Conservation (phyloP, 306 rosid genomes). For the Lathyrus oleraceus region DNA sequence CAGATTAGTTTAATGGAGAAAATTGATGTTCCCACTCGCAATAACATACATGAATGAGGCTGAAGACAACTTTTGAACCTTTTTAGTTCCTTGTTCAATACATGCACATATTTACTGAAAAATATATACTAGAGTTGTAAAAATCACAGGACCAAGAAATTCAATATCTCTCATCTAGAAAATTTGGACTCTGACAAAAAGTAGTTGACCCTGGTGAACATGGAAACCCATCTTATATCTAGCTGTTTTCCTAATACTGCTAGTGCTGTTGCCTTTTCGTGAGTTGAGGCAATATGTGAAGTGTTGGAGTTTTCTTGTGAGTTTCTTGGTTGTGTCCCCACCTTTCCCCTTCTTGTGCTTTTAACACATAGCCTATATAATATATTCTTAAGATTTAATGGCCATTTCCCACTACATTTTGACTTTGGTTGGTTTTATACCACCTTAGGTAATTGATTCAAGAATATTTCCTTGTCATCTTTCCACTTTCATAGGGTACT, state of each 20-base stretch:
- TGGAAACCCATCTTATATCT: constrained; percentile 16
- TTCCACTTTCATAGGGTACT: constrained; percentile 60
- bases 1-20: constrained; percentile 38
- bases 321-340: constrained; percentile 33
- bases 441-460: constrained; percentile 35
- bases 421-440: constrained; percentile 33
- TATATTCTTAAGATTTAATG: constrained; percentile 39
- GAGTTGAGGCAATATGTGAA: constrained; percentile 25
- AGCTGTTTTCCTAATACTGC: background rate
- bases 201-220: background rate
- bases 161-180: constrained; percentile 1
- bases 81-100: background rate
- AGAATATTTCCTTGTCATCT: constrained; percentile 47
- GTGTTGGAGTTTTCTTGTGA: constrained; percentile 19
- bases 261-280: constrained; percentile 27
- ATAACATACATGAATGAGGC: background rate
- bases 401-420: constrained; percentile 53
- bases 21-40: constrained; percentile 44
- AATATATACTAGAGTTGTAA: background rate
- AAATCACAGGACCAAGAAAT: constrained; percentile 2
- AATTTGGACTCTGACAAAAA: constrained; percentile 1
- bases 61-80: background rate
- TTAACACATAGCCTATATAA: constrained; percentile 1
- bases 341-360: constrained; percentile 21
- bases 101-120: constrained; percentile 25